These are phyloP conservation scores for Candida tropicalis DNA, from an alignment of 1,139 yeast species.

Conservation along the genomic window DNA sequence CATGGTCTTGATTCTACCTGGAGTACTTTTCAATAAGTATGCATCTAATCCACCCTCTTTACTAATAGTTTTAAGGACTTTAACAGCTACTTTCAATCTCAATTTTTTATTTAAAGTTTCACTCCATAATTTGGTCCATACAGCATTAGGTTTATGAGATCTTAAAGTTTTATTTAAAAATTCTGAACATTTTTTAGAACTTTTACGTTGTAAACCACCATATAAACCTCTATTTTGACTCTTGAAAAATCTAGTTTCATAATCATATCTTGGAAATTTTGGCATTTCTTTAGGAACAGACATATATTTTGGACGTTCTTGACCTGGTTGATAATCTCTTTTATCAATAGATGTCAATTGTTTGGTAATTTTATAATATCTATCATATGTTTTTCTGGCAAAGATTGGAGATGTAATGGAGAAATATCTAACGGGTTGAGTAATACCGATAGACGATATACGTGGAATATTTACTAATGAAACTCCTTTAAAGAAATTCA, in stretches of 20 bases:
- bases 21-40: constrained; percentile 80
- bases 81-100: constrained; percentile 69
- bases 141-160: constrained; percentile 81
- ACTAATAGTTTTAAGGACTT: constrained; percentile 81
- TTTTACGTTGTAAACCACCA: constrained; percentile 83
- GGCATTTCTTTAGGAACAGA: constrained; percentile 51
- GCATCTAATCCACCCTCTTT: constrained; percentile 94
- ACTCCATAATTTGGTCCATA: constrained; percentile 78
- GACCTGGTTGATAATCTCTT: constrained; percentile 40
- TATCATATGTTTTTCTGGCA: constrained; percentile 19
- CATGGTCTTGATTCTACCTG: constrained; percentile 87
- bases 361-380: constrained; percentile 43
- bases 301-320: constrained; percentile 30
- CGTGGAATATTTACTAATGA: neutral
- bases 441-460: neutral
- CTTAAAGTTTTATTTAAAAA: constrained; percentile 72
- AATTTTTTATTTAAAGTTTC: constrained; percentile 64
- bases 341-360: constrained; percentile 42
- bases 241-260: constrained; percentile 75
- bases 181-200: constrained; percentile 81
- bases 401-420: constrained; percentile 4
- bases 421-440: constrained; percentile 3
- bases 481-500: constrained; percentile 7
- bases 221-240: constrained; percentile 85
- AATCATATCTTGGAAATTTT: constrained; percentile 76